Base-by-base conservation (phyloP, 768 basidiomycete genomes). In the Lactifluus volemus region DNA sequence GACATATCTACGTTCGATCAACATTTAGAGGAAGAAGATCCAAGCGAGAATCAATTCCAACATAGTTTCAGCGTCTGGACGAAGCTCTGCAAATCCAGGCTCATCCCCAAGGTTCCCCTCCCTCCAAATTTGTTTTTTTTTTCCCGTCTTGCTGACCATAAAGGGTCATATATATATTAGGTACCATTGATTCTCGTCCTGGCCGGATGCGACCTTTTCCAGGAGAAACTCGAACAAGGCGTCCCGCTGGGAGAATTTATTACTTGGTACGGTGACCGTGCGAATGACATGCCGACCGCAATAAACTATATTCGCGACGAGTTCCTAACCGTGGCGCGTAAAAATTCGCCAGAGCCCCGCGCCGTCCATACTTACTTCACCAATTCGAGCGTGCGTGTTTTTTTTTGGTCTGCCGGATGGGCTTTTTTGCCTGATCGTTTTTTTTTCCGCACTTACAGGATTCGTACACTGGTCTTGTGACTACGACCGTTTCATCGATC, bases 1-100 rank as follows among this genome's bases (percentile, higher is more conserved):
- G 75, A 78, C 64, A 84, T 93, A 67, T 89, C 86, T 32, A 85
- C 85, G 55, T 92, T 92, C 68, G 86, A 92, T 68, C 88, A 92
- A 70, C 79, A 78, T 51, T 76, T 92, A 0, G 83, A 84, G 9
- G 90, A 91, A 72, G 90, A 91, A 72, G 81, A 91, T 67, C 78
- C 76, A 7, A 73, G 72, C 0, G 80, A 90, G 45, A 92, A 91
- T 69, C 81, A 89, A 9, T 15, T 54, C 34, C 11, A 47, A 14
- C 38, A 49, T 4, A 49, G 38, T 19, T 6, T 54, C 30, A 54
- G 25, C 5, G 4, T 42, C 5, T 60, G 59, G 55, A 44, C 49
- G 4, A 32, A n/a, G 45, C 39, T 63, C 5, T 49, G 47, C 47
- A 36, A 17, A 50, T 64, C 62, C 41, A 53, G 63, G 56, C 52